Conservation (phyloP, 106 monocot genomes). For the Allium cepa region DNA sequence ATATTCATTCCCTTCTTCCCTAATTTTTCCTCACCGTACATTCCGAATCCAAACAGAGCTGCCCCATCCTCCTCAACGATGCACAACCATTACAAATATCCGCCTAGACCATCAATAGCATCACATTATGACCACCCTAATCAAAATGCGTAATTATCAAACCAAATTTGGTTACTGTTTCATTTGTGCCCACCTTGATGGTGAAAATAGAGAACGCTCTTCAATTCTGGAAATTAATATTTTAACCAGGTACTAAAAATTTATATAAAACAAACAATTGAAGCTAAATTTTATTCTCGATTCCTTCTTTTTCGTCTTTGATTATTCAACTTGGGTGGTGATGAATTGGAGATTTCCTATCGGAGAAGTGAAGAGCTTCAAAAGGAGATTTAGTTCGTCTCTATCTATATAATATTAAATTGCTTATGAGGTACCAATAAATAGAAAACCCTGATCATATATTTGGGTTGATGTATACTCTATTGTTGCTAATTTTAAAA, state of each 20-base stretch:
- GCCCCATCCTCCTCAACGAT: too few species aligned
- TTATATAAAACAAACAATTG: neutral
- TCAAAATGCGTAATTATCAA: neutral
- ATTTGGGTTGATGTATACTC: neutral
- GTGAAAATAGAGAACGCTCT: conserved; percentile 58
- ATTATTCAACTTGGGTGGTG: conserved; percentile 35
- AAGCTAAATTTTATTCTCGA: neutral
- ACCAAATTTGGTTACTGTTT: conserved; percentile 7
- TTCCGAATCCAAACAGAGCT: too few species aligned
- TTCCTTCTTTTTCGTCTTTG: neutral
- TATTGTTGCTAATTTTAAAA: neutral
- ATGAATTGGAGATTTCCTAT: conserved; percentile 39
- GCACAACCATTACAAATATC: too few species aligned
- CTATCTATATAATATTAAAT: neutral
- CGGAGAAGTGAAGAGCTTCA: conserved; percentile 62
- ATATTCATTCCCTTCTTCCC: too few species aligned
- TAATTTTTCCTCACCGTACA: too few species aligned
- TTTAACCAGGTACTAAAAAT: conserved; percentile 29
- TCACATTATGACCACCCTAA: too few species aligned
- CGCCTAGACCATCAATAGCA: too few species aligned
- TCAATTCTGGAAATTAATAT: conserved; percentile 56
- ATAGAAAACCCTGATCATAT: neutral
- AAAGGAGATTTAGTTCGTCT: conserved; percentile 32
- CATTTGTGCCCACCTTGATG: conserved; percentile 23
- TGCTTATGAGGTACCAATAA: neutral